Base-by-base conservation (phyloP, 352 stramenopile species). In the Globisporangium splendens region DNA sequence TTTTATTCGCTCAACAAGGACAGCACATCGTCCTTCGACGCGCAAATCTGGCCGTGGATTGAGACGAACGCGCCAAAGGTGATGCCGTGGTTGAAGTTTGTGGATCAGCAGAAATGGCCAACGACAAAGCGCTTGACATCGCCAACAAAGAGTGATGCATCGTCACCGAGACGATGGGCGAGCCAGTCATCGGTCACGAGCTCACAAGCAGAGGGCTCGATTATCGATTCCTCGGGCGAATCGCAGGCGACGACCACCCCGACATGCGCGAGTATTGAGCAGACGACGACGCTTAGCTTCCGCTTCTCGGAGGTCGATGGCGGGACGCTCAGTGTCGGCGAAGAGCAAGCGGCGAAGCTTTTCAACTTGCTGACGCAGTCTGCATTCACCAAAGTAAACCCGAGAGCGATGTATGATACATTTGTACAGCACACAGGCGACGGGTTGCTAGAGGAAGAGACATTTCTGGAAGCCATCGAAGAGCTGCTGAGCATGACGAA, bases 371-470 rank as follows among this genome's bases (percentile, higher is more conserved):
- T 93, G 38, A 61, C 77, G 1, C 66, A 88, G 56, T 89, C 79
- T 1, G 74, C 80, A 10, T 91, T 93, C 53, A 91, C 86, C 0
- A 87, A 86, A 35, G 59, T 93, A 5, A 66, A 72, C 50, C 74
- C 84, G 3, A 75, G 91, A 22, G 72, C 71, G 7, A 91, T 95
- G 72, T 95, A 93, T 55, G 84, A 93, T 49, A 93, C 83, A 14
- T 93, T 95, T 54, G 73, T 93, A 0, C 83, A 92, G 50, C 86
- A 95, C 62, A 95, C 86, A 12, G 78, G 79, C 10, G 86, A 95
- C 43, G 86, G 86, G 0, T 28, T 92, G 43, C 61, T 95, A 2
- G 86, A 95, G 63, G 83, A 93, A 70, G 79, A 91, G 15, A 93
- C 83, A 22, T 95, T 92, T 52, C 48, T 93, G 8, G 77, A 91